A percentile compares a stretch with the other conserved stretches of the same genome.
Evolutionary conservation across 805 yeast genomes (phyloP).

Genomic region (Ogataea ramenticola): DNA sequence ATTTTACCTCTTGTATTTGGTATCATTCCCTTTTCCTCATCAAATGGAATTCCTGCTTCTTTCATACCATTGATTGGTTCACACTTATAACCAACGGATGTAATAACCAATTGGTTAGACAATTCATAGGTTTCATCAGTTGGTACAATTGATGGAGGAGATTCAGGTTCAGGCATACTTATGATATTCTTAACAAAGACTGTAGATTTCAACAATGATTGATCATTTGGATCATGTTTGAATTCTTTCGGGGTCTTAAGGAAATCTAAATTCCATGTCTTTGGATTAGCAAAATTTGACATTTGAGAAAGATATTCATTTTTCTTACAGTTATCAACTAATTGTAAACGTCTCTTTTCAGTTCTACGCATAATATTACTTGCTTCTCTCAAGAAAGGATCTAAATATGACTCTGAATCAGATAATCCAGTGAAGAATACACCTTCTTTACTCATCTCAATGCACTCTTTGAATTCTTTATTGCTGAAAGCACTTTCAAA

Average conservation of each 20-base stretch:
- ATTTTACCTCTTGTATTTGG: constrained; percentile 38
- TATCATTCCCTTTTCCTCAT: constrained; percentile 34
- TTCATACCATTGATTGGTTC: constrained; percentile 52
- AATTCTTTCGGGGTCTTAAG: constrained; percentile 56
- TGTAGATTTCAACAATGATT: constrained; percentile 34
- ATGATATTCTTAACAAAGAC: constrained; percentile 43
- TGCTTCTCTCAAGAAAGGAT: constrained; percentile 21
- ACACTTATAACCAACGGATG: constrained; percentile 81
- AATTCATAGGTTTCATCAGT: constrained; percentile 28
- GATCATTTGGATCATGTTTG: constrained; percentile 30
- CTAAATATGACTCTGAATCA: constrained; percentile 28
- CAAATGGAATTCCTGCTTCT: constrained; percentile 42
- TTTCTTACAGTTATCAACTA: constrained; percentile 44
- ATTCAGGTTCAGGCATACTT: constrained; percentile 29
- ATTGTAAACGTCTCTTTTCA: constrained; percentile 56
- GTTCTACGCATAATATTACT: constrained; percentile 39
- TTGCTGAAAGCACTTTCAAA: constrained; percentile 85
- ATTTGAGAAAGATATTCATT: constrained; percentile 3
- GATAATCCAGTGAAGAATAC: constrained; percentile 38
- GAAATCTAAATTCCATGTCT: constrained; percentile 65
- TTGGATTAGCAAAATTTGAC: constrained; percentile 4
- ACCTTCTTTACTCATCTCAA: constrained; percentile 48
- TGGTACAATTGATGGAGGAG: constrained; percentile 26
- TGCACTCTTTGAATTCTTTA: constrained; percentile 81
- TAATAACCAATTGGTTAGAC: constrained; percentile 59